Base-by-base conservation (phyloP, 805 yeast species). In the Starmera amethionina region DNA sequence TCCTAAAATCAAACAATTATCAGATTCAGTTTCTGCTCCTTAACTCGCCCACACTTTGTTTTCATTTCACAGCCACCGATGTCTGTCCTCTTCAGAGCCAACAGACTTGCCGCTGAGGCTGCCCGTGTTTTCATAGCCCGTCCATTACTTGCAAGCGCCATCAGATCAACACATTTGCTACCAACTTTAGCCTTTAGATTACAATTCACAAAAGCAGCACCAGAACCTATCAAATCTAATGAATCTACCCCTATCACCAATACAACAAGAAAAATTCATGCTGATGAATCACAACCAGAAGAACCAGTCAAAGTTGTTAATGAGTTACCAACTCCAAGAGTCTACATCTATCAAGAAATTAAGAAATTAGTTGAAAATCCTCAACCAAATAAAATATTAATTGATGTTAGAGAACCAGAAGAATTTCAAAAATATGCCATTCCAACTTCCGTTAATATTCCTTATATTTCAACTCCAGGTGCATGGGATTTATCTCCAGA, bases 371-470 rank as follows among this genome's bases (percentile, higher is more conserved):
- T 68, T 15, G 43, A 59, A 9, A 45, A 62, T 36, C 75, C 77
- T 5, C 67, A 65, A 40, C 68, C 75, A 13, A 63, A 65, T 13
- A 62, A 72, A 31, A 68, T 86, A 34, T 62, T 90, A 32, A 79
- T 90, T 19, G 98, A 90, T 56, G 97, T 86, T 16, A 78, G 98
- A 58, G 97, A 90, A 66, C 96, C 97, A 6, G 72, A 68, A 22
- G 98, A 90, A 63, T 71, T 64, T 53, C 45, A 51, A 22, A 64
- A 64, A 32, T 96, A 96, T 34, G 78, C 74, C 56, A 82, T 90
- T 50, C 96, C 96, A 27, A 73, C 76, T 12, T 81, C 97, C 6
- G 62, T 89, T 42, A 93, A 93, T 56, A 73, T 90, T 42, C 97
- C 98, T 15, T 81, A 79, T 64, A 87, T 87, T 55, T 77, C 93